These are phyloP conservation scores for Batkoa obscura DNA, from an alignment of 371 early-diverging fungal genomes.

Conservation along the genomic window DNA sequence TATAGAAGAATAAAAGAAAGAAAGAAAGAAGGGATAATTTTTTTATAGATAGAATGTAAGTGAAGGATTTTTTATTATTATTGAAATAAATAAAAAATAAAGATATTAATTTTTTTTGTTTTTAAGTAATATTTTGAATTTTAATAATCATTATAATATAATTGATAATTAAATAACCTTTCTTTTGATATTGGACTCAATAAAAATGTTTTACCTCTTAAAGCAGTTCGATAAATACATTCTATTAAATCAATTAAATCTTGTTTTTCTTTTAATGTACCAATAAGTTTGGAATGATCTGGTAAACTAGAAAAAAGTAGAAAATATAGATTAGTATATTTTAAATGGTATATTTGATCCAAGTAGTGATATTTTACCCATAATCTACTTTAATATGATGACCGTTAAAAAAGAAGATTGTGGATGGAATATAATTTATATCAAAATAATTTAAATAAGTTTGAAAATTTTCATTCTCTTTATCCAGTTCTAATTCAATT, in stretches of 20 bases:
- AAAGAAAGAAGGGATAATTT: too few relatives aligned
- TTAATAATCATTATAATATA: not conserved
- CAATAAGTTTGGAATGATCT: slow-evolving; percentile 17
- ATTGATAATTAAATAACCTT: not conserved
- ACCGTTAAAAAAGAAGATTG: slow-evolving; percentile 15
- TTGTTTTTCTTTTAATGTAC: slow-evolving; percentile 13
- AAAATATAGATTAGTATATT: slow-evolving; percentile 2
- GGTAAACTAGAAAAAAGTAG: slow-evolving; percentile 13
- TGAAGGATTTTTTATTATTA: too few relatives aligned
- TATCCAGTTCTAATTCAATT: slow-evolving; percentile 8
- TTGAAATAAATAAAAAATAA: too few relatives aligned
- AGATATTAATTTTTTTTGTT: too few relatives aligned
- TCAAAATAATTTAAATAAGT: slow-evolving; percentile 14
- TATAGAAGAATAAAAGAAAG: too few relatives aligned
- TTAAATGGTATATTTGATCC: not conserved
- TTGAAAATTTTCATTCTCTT: slow-evolving; percentile 7
- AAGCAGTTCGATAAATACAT: slow-evolving; percentile 12
- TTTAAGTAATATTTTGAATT: too few relatives aligned
- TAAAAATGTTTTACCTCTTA: slow-evolving; percentile 10
- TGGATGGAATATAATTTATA: slow-evolving; percentile 14
- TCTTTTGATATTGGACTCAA: not conserved
- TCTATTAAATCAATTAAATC: slow-evolving; percentile 16
- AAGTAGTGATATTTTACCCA: slow-evolving; percentile 13
- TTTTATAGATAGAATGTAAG: too few relatives aligned
- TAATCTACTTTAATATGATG: slow-evolving; percentile 16